A percentile compares a stretch with the other conserved stretches of the same genome.
These are phyloP conservation scores for Albizia julibrissin DNA, from an alignment of 306 rosid genomes.

Conservation along the genomic window DNA sequence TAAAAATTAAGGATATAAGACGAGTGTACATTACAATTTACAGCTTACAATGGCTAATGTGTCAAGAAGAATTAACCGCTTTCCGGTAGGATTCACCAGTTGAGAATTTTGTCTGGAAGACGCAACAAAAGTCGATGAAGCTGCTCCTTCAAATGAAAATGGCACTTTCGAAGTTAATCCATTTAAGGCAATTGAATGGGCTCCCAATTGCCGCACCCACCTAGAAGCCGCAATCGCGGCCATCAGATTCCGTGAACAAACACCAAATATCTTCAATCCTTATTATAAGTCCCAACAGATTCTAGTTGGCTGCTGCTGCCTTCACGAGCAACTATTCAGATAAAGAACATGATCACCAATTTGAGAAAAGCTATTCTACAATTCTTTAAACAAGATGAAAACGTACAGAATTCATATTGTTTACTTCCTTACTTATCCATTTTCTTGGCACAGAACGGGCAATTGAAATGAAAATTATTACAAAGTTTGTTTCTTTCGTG, in stretches of 20 bases:
- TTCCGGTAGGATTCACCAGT: conserved; percentile 67
- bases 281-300: conserved; percentile 6
- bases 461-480: neutral
- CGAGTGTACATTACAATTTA: conserved; percentile 51
- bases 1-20: neutral
- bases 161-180: conserved; percentile 44
- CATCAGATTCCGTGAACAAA: conserved; percentile 53
- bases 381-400: neutral
- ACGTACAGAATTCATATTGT: neutral
- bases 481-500: neutral
- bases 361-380: neutral
- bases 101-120: conserved; percentile 46
- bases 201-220: conserved; percentile 50
- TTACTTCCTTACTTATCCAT: neutral
- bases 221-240: conserved; percentile 68
- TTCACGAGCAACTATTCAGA: conserved; percentile 19
- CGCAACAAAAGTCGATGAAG: conserved; percentile 38
- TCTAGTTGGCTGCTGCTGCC: conserved; percentile 12
- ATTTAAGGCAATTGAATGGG: conserved; percentile 39
- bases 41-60: conserved; percentile 89
- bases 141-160: conserved; percentile 32
- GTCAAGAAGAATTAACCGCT: conserved; percentile 78
- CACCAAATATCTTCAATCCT: conserved; percentile 1
- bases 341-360: conserved; percentile 15
- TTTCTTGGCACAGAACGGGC: conserved; percentile 15